These are phyloP conservation scores for Metschnikowia cerradonensis DNA, from an alignment of 805 yeast species.

Conservation along the genomic window DNA sequence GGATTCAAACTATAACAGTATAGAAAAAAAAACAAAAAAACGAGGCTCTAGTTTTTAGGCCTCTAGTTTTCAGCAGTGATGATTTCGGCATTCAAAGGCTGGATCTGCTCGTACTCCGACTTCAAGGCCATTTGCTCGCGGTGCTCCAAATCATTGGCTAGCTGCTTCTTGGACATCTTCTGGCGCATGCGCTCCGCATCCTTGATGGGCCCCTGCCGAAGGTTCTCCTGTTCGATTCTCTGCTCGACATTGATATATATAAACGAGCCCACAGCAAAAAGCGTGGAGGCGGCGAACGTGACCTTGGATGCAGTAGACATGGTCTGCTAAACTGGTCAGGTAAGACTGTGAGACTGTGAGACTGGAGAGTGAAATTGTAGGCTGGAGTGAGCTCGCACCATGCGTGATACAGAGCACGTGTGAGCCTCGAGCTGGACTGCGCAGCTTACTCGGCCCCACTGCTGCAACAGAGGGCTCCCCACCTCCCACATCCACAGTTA, in stretches of 20 bases:
- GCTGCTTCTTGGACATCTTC: constrained; percentile 39
- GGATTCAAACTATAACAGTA: no score
- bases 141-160: constrained; percentile 60
- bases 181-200: constrained; percentile 63
- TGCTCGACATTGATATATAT: constrained; percentile 70
- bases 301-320: constrained; percentile 83
- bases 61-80: constrained; percentile 27
- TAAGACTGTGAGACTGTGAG: no score
- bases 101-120: constrained; percentile 52
- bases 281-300: constrained; percentile 59
- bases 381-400: background rate
- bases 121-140: constrained; percentile 58
- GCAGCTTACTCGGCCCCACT: background rate
- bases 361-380: background rate
- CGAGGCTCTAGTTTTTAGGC: no score
- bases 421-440: background rate
- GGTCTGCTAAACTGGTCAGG: background rate
- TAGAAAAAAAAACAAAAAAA: no score
- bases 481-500: background rate
- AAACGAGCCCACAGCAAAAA: constrained; percentile 56
- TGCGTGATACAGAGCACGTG: background rate
- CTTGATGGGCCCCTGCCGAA: constrained; percentile 80
- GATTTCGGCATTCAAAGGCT: constrained; percentile 49
- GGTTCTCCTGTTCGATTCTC: constrained; percentile 61
- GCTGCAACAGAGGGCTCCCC: background rate